phyloP scores from a whole-genome alignment of 352 stramenopile species.

The Pythium rhizo-oryzae region DNA sequence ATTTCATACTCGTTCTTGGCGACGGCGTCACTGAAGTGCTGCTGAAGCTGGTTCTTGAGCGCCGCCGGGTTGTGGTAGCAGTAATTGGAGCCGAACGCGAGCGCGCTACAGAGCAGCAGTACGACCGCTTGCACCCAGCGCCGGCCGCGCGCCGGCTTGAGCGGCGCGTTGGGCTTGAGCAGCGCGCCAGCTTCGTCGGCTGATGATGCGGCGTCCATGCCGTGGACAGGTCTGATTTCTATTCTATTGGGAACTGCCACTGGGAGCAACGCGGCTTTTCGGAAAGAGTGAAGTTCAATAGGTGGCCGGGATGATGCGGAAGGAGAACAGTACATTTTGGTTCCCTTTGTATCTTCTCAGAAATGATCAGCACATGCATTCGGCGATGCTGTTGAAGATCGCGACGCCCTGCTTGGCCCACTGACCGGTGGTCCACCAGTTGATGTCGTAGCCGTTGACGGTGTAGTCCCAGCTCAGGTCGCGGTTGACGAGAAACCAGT shows the following conservation, averaged over 20 bases:
- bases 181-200: not conserved
- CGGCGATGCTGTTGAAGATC: conserved; percentile 2
- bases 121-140: conserved; percentile 38
- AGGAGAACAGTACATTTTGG: not conserved
- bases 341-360: not conserved
- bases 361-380: not conserved
- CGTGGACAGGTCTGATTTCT: no score
- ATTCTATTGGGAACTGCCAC: no score
- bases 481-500: conserved; percentile 6
- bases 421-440: conserved; percentile 12
- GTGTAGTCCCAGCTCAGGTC: conserved; percentile 4
- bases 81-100: conserved; percentile 61
- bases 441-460: not conserved
- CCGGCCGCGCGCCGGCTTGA: not conserved
- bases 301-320: no score
- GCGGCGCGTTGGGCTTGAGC: not conserved
- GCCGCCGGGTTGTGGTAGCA: conserved; percentile 68
- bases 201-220: no score
- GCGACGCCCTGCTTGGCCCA: conserved; percentile 7
- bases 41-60: conserved; percentile 63
- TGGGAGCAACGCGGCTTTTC: no score
- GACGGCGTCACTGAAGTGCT: conserved; percentile 46
- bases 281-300: no score
- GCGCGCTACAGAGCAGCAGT: conserved; percentile 50
- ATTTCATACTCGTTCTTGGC: conserved; percentile 41